phyloP scores from a whole-genome alignment of 179 eudicot species.

The Carnegiea gigantea region DNA sequence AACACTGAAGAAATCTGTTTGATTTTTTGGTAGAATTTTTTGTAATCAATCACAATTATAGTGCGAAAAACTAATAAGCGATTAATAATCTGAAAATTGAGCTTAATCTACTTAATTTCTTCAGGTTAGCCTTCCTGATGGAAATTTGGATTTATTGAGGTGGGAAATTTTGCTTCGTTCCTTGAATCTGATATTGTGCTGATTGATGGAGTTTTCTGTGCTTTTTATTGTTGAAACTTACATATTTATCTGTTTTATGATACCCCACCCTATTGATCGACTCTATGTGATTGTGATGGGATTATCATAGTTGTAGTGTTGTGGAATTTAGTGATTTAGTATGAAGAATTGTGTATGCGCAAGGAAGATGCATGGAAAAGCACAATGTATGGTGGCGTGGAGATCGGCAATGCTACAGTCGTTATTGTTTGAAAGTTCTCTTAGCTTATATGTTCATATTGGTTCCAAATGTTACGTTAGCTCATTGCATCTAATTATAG shows the following conservation, averaged over 20 bases:
- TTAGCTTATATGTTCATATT: not conserved
- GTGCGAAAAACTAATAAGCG: not conserved
- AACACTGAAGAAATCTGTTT: not conserved
- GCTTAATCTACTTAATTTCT: not conserved
- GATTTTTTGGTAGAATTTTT: not conserved
- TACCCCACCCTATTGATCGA: not conserved
- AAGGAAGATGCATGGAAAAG: not conserved
- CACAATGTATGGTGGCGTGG: not conserved
- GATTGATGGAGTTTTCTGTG: not conserved
- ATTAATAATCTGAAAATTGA: not conserved
- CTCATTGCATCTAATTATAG: no score
- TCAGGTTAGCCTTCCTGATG: not conserved
- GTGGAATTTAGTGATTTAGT: no score
- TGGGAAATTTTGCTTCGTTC: not conserved
- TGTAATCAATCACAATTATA: not conserved
- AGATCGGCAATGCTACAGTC: not conserved
- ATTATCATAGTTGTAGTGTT: no score
- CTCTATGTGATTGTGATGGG: not conserved
- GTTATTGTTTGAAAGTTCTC: not conserved
- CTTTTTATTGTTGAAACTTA: no score
- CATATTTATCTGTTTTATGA: no score
- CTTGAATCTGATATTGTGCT: not conserved
- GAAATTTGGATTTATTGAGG: not conserved
- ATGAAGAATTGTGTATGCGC: no score
- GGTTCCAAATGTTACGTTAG: no score